These are phyloP conservation scores for Termitomyces sp. DNA, from an alignment of 768 basidiomycete genomes.

Conservation along the genomic window DNA sequence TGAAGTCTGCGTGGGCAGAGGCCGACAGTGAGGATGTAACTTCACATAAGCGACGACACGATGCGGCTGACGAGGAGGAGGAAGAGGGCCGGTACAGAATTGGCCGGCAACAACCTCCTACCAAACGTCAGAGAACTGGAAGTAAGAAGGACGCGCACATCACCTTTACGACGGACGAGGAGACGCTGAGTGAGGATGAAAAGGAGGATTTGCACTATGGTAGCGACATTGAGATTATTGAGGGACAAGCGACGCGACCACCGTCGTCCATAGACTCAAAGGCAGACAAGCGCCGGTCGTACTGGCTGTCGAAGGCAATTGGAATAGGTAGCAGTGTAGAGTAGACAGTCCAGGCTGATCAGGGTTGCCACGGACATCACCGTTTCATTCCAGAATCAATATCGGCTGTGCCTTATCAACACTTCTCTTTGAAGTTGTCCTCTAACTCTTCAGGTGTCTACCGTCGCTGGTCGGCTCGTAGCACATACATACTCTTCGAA, in stretches of 20 bases:
- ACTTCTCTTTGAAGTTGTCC: constrained; percentile 1
- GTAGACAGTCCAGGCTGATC: not conserved
- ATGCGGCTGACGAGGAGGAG: constrained; percentile 28
- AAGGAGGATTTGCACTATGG: constrained; percentile 12
- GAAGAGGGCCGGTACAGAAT: constrained; percentile 58
- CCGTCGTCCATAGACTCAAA: not conserved
- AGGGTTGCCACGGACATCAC: constrained; percentile 9
- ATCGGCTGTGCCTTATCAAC: constrained; percentile 3
- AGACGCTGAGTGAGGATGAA: constrained; percentile 16
- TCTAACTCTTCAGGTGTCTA: constrained; percentile 11
- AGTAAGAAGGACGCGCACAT: constrained; percentile 31
- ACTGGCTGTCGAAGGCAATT: constrained; percentile 54
- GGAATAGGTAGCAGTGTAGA: constrained; percentile 23
- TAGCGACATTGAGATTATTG: constrained; percentile 1
- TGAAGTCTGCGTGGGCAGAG: constrained; percentile 4
- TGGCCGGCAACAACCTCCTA: constrained; percentile 27
- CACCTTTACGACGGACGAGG: constrained; percentile 37
- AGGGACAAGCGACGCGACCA: not conserved
- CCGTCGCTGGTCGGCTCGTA: constrained; percentile 21
- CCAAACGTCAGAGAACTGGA: constrained; percentile 42
- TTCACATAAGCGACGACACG: not conserved
- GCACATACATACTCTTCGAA: constrained; percentile 11
- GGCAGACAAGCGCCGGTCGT: constrained; percentile 33
- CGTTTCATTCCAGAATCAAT: constrained; percentile 14
- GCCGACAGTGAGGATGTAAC: constrained; percentile 20